phyloP scores from a whole-genome alignment of 768 basidiomycete genomes.

The Mycena chlorophos region DNA sequence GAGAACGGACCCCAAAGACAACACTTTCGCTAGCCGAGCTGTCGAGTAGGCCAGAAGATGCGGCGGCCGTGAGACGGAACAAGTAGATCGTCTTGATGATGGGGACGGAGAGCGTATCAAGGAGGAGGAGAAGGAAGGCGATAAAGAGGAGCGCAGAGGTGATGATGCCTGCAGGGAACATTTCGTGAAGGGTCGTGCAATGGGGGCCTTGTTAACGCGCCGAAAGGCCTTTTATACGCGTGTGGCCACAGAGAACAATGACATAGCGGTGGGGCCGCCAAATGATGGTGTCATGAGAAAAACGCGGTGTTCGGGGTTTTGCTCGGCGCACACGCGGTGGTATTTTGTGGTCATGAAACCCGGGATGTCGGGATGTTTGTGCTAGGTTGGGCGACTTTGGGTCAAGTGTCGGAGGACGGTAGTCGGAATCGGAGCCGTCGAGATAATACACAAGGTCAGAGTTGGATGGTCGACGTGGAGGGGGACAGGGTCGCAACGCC shows the following conservation, averaged over 20 bases:
- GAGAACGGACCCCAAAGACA: slow-evolving; percentile 54
- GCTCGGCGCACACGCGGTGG: too few relatives aligned
- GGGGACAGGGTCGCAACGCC: not conserved
- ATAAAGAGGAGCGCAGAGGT: slow-evolving; percentile 47
- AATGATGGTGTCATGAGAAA: not conserved
- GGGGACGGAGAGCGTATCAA: slow-evolving; percentile 62
- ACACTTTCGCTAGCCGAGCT: slow-evolving; percentile 39
- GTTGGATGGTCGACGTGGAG: not conserved
- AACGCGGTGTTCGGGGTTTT: too few relatives aligned
- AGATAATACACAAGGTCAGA: not conserved
- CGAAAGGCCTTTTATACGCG: slow-evolving; percentile 12
- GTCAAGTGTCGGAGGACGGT: not conserved
- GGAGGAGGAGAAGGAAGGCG: slow-evolving; percentile 61
- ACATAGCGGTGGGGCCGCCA: slow-evolving; percentile 1
- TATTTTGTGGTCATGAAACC: too few relatives aligned
- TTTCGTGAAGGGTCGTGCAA: slow-evolving; percentile 19
- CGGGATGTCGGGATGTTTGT: not conserved
- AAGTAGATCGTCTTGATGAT: slow-evolving; percentile 58
- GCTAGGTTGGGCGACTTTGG: not conserved
- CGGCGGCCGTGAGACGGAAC: slow-evolving; percentile 46
- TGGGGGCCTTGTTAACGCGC: slow-evolving; percentile 3
- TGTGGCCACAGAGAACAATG: slow-evolving; percentile 1
- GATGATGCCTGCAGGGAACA: slow-evolving; percentile 27
- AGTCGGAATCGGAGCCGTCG: not conserved
- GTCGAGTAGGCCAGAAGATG: slow-evolving; percentile 33